These are phyloP conservation scores for Acanthamoeba royreba DNA, from an alignment of 208 protist genomes.

Conservation along the genomic window DNA sequence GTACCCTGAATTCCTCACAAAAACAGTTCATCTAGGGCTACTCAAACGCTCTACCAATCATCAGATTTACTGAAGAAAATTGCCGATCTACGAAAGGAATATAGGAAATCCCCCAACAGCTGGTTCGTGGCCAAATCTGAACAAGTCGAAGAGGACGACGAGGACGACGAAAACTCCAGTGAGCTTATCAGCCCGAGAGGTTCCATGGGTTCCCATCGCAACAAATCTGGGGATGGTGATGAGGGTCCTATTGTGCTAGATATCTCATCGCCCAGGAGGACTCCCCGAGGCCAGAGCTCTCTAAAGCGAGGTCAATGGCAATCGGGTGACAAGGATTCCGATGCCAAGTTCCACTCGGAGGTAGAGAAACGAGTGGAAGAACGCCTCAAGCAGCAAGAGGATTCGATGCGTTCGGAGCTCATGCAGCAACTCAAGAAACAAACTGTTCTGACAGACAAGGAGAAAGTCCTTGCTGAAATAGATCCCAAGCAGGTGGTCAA, in stretches of 20 bases:
- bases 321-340: background rate
- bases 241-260: background rate
- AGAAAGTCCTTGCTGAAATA: slow-evolving; percentile 25
- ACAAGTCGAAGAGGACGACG: background rate
- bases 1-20: background rate
- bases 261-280: background rate
- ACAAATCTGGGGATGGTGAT: background rate
- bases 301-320: background rate
- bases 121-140: background rate
- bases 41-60: too few relatives aligned
- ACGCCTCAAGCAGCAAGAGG: slow-evolving; percentile 5
- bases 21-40: background rate
- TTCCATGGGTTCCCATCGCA: background rate
- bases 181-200: background rate
- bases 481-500: slow-evolving; percentile 36
- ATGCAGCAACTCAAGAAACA: background rate
- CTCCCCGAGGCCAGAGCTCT: background rate
- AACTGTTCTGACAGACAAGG: background rate
- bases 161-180: background rate
- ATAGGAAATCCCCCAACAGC: background rate
- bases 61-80: background rate
- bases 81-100: background rate
- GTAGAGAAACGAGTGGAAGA: slow-evolving; percentile 14
- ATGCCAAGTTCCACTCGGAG: slow-evolving; percentile 30
- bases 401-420: background rate